Evolutionary conservation across 179 eudicot species (phyloP).

Genomic region (Beta corolliflora): DNA sequence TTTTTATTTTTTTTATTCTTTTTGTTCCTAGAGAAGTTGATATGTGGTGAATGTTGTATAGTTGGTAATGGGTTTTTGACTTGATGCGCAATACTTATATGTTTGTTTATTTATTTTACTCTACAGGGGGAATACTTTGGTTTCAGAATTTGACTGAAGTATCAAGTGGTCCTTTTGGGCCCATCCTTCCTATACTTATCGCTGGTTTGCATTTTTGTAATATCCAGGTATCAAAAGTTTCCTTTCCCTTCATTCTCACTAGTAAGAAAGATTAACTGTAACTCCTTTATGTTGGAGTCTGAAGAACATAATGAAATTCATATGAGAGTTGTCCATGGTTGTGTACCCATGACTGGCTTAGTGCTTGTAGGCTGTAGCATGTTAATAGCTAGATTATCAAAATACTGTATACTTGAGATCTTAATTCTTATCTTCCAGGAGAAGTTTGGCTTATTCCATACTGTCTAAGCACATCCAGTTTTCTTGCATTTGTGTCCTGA

Average conservation of each 20-base stretch:
- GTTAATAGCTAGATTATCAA: not conserved
- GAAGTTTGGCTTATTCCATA: not conserved
- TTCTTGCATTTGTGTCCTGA: not conserved
- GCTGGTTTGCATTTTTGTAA: conserved; percentile 79
- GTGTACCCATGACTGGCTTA: not conserved
- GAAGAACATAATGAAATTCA: not conserved
- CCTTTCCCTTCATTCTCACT: not conserved
- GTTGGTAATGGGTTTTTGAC: not conserved
- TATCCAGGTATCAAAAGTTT: conserved; percentile 57
- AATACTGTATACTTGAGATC: not conserved
- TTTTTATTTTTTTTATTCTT: not conserved
- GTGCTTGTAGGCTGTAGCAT: not conserved
- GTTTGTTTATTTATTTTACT: not conserved
- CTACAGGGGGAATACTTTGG: conserved; percentile 93
- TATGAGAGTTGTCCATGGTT: not conserved
- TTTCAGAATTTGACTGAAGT: conserved; percentile 77
- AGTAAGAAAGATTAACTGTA: not conserved
- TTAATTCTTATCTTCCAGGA: not conserved
- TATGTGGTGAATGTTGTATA: not conserved
- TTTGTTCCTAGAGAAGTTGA: not conserved
- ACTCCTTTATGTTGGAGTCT: not conserved
- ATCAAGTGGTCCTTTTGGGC: conserved; percentile 66
- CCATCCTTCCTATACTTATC: conserved; percentile 63
- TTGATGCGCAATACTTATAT: not conserved
- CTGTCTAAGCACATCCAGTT: not conserved